Base-by-base conservation (phyloP, 805 yeast species). In the Starmerella sirachaensis region DNA sequence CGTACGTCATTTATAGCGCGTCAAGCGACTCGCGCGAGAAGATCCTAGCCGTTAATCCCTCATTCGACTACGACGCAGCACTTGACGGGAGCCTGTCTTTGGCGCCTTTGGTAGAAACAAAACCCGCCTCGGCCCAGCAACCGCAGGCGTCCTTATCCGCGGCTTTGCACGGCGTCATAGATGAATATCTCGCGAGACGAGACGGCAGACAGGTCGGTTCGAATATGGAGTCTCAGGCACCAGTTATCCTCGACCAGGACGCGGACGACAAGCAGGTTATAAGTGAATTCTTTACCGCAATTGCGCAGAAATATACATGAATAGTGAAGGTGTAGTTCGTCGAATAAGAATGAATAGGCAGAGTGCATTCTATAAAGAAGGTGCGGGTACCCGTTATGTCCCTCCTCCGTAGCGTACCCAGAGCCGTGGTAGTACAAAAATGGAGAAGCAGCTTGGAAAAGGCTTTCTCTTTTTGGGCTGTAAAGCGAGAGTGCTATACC, bases 31-130 rank as follows among this genome's bases (percentile, higher is more conserved):
- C 44, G 5, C n/a, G 19, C 10, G 41, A 40, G 10, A 37, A 44
- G 27, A 45, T 49, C 18, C 28, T 43, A n/a, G 49, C 48, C 5
- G 9, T 43, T n/a, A 29, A 43, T 25, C 46, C 42, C n/a, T 25
- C 33, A 12, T 49, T 49, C 32, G 41, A 41, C 22, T 29, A 32
- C n/a, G 41, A 34, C 9, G 34, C 23, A 6, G 44, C 41, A 11
- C 22, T 14, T 2, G 28, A 24, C 18, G 31, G 31, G 17, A 10
- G 20, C 4, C 16, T 36, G 11, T 6, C 10, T 6, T 27, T 46
- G 8, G 29, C 21, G 10, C 24, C 38, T 7, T 19, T 40, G 26
- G 27, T 17, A 18, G 28, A 26, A 5, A 12, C 18, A 2, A 12
- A 13, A n/a, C 30, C 38, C 17, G 16, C 8, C 5, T 18, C 21